phyloP scores from a whole-genome alignment of 495 filamentous ascomycete species.

The Penicillium manginii region DNA sequence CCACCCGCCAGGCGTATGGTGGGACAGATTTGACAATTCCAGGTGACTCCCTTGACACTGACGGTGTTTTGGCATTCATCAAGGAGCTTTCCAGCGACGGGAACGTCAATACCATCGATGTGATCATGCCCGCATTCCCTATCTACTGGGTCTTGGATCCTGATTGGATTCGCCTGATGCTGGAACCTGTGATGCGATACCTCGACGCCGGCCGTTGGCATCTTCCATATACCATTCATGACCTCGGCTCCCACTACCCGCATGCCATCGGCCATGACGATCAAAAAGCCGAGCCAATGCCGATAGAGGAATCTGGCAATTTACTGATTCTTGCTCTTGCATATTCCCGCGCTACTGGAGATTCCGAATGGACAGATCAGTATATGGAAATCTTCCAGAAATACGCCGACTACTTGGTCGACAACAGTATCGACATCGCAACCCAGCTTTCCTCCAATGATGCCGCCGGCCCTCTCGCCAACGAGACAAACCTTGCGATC shows the following conservation, averaged over 20 bases:
- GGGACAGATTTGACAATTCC: constrained; percentile 52
- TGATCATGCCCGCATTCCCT: constrained; percentile 54
- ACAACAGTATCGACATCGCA: constrained; percentile 50
- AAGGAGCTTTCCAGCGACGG: constrained; percentile 59
- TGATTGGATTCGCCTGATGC: constrained; percentile 50
- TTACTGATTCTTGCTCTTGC: constrained; percentile 48
- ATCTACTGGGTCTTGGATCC: constrained; percentile 54
- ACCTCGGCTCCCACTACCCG: constrained; percentile 51
- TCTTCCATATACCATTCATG: constrained; percentile 49
- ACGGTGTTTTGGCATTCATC: constrained; percentile 50
- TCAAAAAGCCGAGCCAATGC: constrained; percentile 49
- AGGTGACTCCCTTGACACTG: constrained; percentile 43
- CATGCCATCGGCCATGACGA: constrained; percentile 54
- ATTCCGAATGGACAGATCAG: constrained; percentile 37
- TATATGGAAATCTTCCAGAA: constrained; percentile 40
- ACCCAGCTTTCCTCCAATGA: constrained; percentile 61
- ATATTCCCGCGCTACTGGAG: constrained; percentile 47
- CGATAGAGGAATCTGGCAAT: constrained; percentile 52
- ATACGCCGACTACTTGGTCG: constrained; percentile 58
- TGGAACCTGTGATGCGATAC: constrained; percentile 56
- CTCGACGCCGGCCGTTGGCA: constrained; percentile 49
- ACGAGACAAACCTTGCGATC: constrained; percentile 61
- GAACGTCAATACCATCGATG: constrained; percentile 57
- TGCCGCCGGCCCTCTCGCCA: constrained; percentile 51
- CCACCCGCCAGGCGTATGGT: constrained; percentile 53